phyloP scores from a whole-genome alignment of 2,329 filamentous ascomycete species.

The Epichloe amarillans region DNA sequence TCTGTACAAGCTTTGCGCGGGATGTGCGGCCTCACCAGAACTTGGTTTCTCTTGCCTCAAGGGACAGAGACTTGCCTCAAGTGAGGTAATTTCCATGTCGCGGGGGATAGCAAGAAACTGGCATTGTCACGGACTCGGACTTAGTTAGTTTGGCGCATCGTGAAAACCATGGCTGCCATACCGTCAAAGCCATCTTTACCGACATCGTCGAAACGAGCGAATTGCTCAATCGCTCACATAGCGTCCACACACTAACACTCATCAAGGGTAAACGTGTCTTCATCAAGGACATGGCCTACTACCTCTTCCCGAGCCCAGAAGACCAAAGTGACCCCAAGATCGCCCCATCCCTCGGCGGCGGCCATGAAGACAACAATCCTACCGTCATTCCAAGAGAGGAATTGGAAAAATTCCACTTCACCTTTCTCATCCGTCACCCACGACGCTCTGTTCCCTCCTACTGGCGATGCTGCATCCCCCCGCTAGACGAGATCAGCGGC shows the following conservation, averaged over 20 bases:
- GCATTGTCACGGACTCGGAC: no score
- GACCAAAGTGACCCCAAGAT: conserved; percentile 48
- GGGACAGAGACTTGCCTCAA: no score
- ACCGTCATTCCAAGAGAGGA: conserved; percentile 64
- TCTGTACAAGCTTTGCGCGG: no score
- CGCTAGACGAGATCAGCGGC: conserved; percentile 67
- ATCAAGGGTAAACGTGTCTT: conserved; percentile 76
- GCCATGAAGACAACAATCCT: conserved; percentile 57
- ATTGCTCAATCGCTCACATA: not conserved
- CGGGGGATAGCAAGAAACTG: no score
- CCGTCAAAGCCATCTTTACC: not conserved
- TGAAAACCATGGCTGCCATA: not conserved
- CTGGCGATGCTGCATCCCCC: conserved; percentile 86
- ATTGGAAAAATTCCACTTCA: conserved; percentile 76
- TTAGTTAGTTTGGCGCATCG: not conserved
- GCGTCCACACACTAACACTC: no score
- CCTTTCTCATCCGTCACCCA: conserved; percentile 95
- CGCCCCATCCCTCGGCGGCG: conserved; percentile 62
- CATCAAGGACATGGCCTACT: conserved; percentile 97
- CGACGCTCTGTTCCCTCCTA: conserved; percentile 82
- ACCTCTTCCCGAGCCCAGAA: conserved; percentile 64
- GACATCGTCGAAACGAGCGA: not conserved
- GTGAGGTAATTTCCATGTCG: no score
- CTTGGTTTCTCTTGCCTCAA: no score
- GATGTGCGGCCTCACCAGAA: no score